Evolutionary conservation across 805 yeast genomes (phyloP).

Genomic region (Babjeviella inositovora): DNA sequence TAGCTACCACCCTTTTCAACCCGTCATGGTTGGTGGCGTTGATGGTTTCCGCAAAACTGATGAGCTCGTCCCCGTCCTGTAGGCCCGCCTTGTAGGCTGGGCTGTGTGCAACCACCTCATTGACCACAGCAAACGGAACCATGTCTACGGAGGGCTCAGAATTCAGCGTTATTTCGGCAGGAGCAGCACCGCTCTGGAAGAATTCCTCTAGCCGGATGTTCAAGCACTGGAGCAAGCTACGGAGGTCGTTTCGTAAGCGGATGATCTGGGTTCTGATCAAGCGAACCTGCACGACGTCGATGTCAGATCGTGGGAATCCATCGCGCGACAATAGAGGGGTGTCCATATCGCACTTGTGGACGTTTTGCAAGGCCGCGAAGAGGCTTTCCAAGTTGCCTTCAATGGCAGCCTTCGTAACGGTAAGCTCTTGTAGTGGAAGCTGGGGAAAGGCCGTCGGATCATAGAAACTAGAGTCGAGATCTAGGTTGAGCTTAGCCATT

Average conservation of each 20-base stretch:
- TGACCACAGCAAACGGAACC: conserved; percentile 40
- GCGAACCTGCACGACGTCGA: conserved; percentile 63
- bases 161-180: too few relatives aligned
- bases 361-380: too few relatives aligned
- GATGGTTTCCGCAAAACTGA: conserved; percentile 35
- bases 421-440: too few relatives aligned
- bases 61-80: conserved; percentile 31
- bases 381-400: too few relatives aligned
- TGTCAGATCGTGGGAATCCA: conserved; percentile 77
- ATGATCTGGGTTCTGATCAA: conserved; percentile 47
- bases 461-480: too few relatives aligned
- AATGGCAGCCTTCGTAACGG: too few relatives aligned
- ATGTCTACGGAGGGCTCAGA: too few relatives aligned
- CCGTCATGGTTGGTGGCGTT: conserved; percentile 39
- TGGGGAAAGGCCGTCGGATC: too few relatives aligned
- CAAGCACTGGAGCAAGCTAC: too few relatives aligned
- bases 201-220: neutral
- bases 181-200: neutral
- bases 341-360: conserved; percentile 39
- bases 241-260: conserved; percentile 56
- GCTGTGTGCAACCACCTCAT: conserved; percentile 27
- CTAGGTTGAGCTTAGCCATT: too few relatives aligned
- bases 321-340: conserved; percentile 51
- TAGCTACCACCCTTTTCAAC: conserved; percentile 22
- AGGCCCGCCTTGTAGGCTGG: conserved; percentile 51